Evolutionary conservation across 768 basidiomycete species (phyloP).

Genomic region (Tephrocybe sp.): DNA sequence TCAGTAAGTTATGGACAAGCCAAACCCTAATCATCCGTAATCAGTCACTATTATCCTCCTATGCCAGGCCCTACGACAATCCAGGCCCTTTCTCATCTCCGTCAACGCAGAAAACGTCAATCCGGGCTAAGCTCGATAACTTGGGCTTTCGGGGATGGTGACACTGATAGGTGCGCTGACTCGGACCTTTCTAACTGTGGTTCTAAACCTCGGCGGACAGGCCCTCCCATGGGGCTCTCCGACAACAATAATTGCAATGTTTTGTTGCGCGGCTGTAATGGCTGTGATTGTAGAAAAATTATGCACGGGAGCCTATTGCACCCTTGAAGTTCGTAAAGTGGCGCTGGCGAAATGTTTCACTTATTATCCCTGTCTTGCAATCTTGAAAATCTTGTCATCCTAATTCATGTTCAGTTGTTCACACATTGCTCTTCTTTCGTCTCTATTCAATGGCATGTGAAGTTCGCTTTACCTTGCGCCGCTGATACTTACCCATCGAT

Average conservation of each 20-base stretch:
- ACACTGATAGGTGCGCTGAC: conserved; percentile 20
- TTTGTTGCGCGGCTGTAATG: conserved; percentile 20
- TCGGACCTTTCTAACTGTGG: conserved; percentile 25
- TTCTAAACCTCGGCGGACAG: conserved; percentile 27
- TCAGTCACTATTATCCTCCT: conserved; percentile 23
- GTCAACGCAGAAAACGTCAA: background rate
- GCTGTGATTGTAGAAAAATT: conserved; percentile 21
- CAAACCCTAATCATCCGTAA: background rate
- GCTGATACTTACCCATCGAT: background rate
- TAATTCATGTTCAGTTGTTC: conserved; percentile 10
- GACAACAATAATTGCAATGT: conserved; percentile 22
- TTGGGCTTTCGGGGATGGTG: conserved; percentile 25
- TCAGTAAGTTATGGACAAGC: conserved; percentile 24
- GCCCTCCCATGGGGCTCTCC: conserved; percentile 24
- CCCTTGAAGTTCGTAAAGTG: conserved; percentile 23
- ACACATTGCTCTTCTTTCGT: conserved; percentile 24
- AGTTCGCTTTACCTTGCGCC: background rate
- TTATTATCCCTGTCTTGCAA: too few species aligned
- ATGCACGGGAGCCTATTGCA: conserved; percentile 20
- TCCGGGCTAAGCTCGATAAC: background rate
- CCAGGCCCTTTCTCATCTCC: background rate
- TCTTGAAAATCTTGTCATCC: too few species aligned
- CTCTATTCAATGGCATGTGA: conserved; percentile 21
- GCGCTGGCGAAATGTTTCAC: conserved; percentile 27
- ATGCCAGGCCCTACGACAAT: conserved; percentile 15